Conservation (phyloP, 805 yeast species). For the Starmerella stellata region DNA sequence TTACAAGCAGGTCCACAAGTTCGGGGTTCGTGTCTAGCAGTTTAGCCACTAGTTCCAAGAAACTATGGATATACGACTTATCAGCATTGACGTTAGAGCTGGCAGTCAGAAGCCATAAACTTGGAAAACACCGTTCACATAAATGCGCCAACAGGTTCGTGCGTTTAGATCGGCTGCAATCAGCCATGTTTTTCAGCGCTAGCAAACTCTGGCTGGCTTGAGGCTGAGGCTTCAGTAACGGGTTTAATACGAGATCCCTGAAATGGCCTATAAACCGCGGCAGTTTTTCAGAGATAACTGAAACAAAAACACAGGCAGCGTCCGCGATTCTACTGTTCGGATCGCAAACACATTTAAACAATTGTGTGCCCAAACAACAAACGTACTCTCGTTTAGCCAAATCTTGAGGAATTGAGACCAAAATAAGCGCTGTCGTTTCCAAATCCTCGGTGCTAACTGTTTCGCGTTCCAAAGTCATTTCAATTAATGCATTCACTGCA, state of each 20-base stretch:
- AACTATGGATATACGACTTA: not conserved
- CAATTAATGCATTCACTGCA: conserved; percentile 60
- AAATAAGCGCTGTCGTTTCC: conserved; percentile 45
- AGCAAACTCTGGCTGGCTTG: conserved; percentile 2
- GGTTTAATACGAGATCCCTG: conserved; percentile 8
- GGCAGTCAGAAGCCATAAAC: conserved; percentile 6
- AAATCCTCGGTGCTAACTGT: conserved; percentile 35
- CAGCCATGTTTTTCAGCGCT: conserved; percentile 8
- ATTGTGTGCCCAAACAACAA: conserved; percentile 41
- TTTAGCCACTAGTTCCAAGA: not conserved
- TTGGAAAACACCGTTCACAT: not conserved
- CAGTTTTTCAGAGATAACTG: conserved; percentile 2
- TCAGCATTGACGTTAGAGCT: not conserved
- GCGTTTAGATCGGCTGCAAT: not conserved
- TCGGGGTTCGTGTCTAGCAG: not conserved
- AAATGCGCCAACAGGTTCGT: conserved; percentile 1
- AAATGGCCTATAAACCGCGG: conserved; percentile 12
- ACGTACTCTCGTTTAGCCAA: conserved; percentile 36
- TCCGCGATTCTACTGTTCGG: conserved; percentile 1
- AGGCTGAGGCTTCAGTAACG: conserved; percentile 4
- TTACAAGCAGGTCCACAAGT: not conserved
- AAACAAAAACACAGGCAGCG: conserved; percentile 5
- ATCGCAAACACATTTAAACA: conserved; percentile 39
- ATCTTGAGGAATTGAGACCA: conserved; percentile 43
- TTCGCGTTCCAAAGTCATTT: conserved; percentile 38